These are phyloP conservation scores for Typha latifolia DNA, from an alignment of 176 grass and related monocot genomes.

Conservation along the genomic window DNA sequence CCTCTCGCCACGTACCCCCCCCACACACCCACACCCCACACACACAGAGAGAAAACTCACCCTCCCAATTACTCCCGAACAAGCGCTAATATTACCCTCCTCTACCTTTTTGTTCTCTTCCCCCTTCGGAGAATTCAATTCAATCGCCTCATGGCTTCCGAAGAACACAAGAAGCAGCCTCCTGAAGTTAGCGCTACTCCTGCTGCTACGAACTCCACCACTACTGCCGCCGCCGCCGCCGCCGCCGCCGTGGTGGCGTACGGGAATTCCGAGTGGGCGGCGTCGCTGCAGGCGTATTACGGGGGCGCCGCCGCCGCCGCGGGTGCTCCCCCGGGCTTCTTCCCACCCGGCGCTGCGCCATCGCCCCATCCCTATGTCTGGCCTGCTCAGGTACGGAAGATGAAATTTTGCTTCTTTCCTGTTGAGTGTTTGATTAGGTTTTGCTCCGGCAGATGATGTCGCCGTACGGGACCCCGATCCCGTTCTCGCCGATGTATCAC, in stretches of 20 bases:
- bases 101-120: too few relatives aligned
- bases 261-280: constrained; percentile 33
- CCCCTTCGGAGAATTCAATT: too few relatives aligned
- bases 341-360: not conserved
- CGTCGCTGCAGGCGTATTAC: constrained; percentile 57
- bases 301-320: constrained; percentile 12
- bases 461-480: constrained; percentile 62
- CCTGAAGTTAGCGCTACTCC: not conserved
- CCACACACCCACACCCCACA: too few relatives aligned
- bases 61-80: too few relatives aligned
- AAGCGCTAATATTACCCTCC: too few relatives aligned
- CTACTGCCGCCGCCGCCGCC: constrained; percentile 4
- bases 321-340: not conserved
- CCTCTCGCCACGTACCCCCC: too few relatives aligned
- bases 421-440: not conserved
- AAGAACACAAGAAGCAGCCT: constrained; percentile 54
- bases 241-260: not conserved
- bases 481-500: constrained; percentile 48
- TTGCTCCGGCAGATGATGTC: constrained; percentile 30
- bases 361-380: constrained; percentile 45
- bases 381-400: constrained; percentile 48
- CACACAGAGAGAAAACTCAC: too few relatives aligned
- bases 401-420: constrained; percentile 8
- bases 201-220: not conserved
- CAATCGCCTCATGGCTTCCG: not conserved